Conservation (phyloP, 441 rosid genomes). For the Pelargonium hybrid region DNA sequence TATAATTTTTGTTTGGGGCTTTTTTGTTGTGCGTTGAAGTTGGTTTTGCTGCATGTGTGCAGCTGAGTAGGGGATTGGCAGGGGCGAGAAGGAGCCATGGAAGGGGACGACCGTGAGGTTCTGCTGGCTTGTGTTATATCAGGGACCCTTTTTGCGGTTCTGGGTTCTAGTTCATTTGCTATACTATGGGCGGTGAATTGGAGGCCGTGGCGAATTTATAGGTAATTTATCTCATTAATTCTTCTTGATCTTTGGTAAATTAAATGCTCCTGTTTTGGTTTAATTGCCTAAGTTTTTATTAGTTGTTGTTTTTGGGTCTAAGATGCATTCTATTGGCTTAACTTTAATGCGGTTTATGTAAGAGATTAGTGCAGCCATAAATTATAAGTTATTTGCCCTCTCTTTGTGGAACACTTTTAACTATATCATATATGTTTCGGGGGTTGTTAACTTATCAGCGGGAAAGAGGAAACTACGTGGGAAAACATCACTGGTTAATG, state of each 20-base stretch:
- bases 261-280: constrained; percentile 15
- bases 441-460: background rate
- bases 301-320: background rate
- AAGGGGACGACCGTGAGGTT: constrained; percentile 54
- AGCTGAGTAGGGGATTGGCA: constrained; percentile 1
- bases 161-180: constrained; percentile 72
- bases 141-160: constrained; percentile 72
- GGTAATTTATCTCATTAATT: constrained; percentile 32
- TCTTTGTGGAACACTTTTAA: background rate
- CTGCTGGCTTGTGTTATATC: constrained; percentile 71
- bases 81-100: constrained; percentile 66
- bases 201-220: constrained; percentile 99
- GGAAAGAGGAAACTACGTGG: background rate
- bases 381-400: background rate
- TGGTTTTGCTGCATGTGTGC: constrained; percentile 22
- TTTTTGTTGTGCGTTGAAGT: background rate
- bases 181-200: constrained; percentile 95
- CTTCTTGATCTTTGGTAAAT: constrained; percentile 16
- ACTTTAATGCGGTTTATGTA: constrained; percentile 13
- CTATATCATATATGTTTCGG: background rate
- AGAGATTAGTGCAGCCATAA: background rate
- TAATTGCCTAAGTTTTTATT: constrained; percentile 8
- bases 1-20: constrained; percentile 2
- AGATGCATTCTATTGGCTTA: constrained; percentile 8
- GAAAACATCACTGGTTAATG: background rate